Conservation (phyloP, 805 yeast species). For the Metschnikowia corniflorae region DNA sequence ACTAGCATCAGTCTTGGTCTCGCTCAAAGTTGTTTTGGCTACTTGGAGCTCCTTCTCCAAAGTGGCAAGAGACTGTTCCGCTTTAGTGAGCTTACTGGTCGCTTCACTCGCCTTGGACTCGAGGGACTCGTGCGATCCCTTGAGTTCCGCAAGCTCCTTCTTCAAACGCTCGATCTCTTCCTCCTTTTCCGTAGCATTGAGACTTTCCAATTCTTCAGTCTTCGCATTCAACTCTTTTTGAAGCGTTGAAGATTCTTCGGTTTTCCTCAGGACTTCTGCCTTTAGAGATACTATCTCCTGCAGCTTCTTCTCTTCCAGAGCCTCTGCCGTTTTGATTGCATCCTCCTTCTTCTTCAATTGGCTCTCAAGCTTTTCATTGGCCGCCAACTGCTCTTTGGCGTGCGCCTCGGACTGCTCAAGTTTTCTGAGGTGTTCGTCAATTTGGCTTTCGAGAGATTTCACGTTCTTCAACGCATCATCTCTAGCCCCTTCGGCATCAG, state of each 20-base stretch:
- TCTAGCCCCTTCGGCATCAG: neutral
- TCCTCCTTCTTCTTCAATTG: constrained; percentile 7
- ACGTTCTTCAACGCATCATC: constrained; percentile 3
- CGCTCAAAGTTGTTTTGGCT: constrained; percentile 2
- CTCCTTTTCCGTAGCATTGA: constrained; percentile 6
- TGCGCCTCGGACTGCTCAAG: constrained; percentile 2
- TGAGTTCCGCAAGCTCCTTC: constrained; percentile 2
- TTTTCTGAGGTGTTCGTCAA: constrained; percentile 8
- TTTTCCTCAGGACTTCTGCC: constrained; percentile 5
- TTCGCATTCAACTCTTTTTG: constrained; percentile 3
- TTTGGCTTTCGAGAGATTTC: constrained; percentile 8
- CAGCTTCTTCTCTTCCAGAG: constrained; percentile 3
- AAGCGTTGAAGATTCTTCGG: constrained; percentile 1
- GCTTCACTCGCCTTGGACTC: constrained; percentile 1
- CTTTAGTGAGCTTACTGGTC: constrained; percentile 2
- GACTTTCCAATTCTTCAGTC: constrained; percentile 3
- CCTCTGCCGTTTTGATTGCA: neutral
- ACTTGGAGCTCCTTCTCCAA: constrained; percentile 7
- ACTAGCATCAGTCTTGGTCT: constrained; percentile 5
- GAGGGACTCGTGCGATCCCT: constrained; percentile 2
- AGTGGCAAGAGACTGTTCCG: neutral
- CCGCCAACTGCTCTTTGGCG: neutral
- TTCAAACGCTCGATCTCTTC: constrained; percentile 3
- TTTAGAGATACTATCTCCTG: constrained; percentile 8
- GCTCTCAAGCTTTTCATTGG: constrained; percentile 1